phyloP scores from a whole-genome alignment of 495 filamentous ascomycete species.

The Podospora didyma region DNA sequence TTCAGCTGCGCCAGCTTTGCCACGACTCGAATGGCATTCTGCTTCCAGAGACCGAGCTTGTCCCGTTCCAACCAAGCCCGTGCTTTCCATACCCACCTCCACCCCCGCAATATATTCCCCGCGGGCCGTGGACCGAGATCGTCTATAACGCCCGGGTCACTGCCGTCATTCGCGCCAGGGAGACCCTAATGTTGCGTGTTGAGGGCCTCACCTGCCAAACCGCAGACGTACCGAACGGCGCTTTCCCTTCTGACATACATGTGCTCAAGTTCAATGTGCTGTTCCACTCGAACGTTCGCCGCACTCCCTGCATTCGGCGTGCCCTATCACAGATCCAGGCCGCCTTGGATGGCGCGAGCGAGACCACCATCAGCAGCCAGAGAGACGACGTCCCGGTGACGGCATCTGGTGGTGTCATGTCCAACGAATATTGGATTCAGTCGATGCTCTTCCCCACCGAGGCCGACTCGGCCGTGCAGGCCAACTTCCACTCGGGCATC shows the following conservation, averaged over 20 bases:
- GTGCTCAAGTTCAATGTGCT: constrained; percentile 23
- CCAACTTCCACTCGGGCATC: constrained; percentile 28
- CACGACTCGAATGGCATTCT: constrained; percentile 9
- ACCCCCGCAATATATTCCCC: too few species aligned
- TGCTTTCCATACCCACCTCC: too few species aligned
- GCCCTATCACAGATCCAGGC: constrained; percentile 20
- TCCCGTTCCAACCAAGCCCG: too few species aligned
- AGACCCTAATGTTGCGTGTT: constrained; percentile 15
- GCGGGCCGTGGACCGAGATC: constrained; percentile 21
- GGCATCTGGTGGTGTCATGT: neutral
- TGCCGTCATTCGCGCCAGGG: constrained; percentile 15
- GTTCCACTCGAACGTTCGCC: constrained; percentile 18
- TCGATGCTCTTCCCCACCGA: constrained; percentile 49
- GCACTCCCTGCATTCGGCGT: constrained; percentile 16
- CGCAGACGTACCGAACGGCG: constrained; percentile 4
- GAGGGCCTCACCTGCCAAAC: constrained; percentile 8
- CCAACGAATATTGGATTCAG: constrained; percentile 34
- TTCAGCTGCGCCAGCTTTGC: constrained; percentile 40
- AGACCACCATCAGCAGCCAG: constrained; percentile 1
- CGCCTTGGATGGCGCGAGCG: constrained; percentile 13
- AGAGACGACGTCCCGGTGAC: neutral
- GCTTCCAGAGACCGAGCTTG: constrained; percentile 9
- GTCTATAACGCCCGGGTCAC: constrained; percentile 25
- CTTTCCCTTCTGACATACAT: neutral
- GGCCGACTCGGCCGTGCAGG: constrained; percentile 37